phyloP scores from a whole-genome alignment of 2,329 filamentous ascomycete species.

The Trichophyton mentagrophytes region DNA sequence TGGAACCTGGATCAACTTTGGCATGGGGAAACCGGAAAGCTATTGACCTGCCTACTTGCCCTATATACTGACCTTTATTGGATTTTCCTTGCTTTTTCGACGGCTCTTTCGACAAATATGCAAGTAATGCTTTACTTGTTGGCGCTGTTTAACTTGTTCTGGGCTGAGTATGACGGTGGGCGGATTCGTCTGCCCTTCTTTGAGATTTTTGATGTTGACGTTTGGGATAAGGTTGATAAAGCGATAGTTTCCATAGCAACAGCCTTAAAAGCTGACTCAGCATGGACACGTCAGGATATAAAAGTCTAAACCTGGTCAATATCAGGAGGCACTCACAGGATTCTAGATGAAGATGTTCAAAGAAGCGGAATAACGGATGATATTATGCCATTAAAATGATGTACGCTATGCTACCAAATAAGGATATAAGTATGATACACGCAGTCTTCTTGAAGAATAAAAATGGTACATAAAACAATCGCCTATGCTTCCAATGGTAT shows the following conservation, averaged over 20 bases:
- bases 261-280: neutral
- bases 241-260: slow-evolving; percentile 6
- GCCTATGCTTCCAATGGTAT: neutral
- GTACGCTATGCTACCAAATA: neutral
- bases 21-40: neutral
- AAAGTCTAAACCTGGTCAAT: neutral
- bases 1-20: neutral
- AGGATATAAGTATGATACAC: neutral
- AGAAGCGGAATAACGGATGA: neutral
- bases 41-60: neutral
- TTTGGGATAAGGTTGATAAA: neutral
- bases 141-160: neutral
- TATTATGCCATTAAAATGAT: neutral
- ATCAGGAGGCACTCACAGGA: neutral
- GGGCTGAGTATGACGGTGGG: neutral
- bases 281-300: neutral
- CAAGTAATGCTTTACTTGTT: neutral
- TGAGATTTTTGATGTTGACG: neutral
- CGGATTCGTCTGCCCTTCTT: neutral
- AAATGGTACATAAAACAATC: neutral
- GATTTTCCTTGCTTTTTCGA: neutral
- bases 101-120: neutral
- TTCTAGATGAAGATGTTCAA: too few species aligned
- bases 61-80: neutral
- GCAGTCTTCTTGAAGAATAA: neutral